A percentile compares a stretch with the other conserved stretches of the same genome.
Evolutionary conservation across 2,329 filamentous ascomycete genomes (phyloP).

Genomic region (Colletotrichum tropicale): DNA sequence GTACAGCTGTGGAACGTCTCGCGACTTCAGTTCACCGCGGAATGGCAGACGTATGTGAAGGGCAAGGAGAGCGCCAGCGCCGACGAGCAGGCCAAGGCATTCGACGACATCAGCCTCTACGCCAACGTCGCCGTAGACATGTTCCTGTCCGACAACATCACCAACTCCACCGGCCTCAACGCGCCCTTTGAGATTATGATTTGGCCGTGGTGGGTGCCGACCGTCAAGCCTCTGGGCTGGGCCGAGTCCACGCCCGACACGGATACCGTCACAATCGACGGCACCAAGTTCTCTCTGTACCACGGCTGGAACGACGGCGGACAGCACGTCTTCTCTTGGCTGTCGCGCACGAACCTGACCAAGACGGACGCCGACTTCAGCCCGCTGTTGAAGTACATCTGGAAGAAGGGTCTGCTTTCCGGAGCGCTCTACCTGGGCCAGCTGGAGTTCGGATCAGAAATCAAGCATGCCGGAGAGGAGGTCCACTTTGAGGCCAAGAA

Average conservation of each 20-base stretch:
- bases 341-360: conserved; percentile 13
- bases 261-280: conserved; percentile 12
- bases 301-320: conserved; percentile 19
- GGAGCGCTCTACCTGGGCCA: conserved; percentile 14
- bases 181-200: conserved; percentile 20
- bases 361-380: conserved; percentile 12
- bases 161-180: conserved; percentile 14
- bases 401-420: conserved; percentile 13
- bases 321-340: conserved; percentile 18
- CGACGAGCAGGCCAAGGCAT: conserved; percentile 4
- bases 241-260: conserved; percentile 13
- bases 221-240: conserved; percentile 16
- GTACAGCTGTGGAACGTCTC: conserved; percentile 18
- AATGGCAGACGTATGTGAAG: conserved; percentile 11
- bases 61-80: conserved; percentile 6
- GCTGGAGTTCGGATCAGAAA: conserved; percentile 13
- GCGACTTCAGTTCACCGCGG: conserved; percentile 8
- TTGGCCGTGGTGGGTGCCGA: conserved; percentile 19
- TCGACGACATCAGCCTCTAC: conserved; percentile 9
- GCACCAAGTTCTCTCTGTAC: conserved; percentile 13
- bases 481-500: conserved; percentile 15
- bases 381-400: conserved; percentile 16
- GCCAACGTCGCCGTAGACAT: conserved; percentile 20
- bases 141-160: conserved; percentile 13
- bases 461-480: conserved; percentile 12